Evolutionary conservation across 805 yeast species (phyloP).

Genomic region (Tetrapisispora iriomotensis): DNA sequence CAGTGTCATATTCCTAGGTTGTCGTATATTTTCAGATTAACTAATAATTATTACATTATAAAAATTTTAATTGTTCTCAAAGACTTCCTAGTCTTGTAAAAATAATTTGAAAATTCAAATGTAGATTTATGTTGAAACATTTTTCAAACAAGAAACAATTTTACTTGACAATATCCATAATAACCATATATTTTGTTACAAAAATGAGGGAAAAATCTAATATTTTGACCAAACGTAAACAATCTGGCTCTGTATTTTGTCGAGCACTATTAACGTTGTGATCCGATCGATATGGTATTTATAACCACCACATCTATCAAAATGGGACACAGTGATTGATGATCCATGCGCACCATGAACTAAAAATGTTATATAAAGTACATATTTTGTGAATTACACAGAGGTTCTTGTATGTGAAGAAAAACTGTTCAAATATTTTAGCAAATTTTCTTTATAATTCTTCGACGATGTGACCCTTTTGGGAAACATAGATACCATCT

Average conservation of each 20-base stretch:
- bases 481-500: constrained; percentile 99
- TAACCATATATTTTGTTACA: background rate
- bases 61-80: no score
- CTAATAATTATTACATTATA: no score
- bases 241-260: constrained; percentile 12
- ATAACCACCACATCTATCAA: background rate
- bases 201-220: constrained; percentile 35
- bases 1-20: no score
- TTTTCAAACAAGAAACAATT: background rate
- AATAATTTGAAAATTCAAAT: no score
- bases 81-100: no score
- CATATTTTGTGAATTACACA: background rate
- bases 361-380: background rate
- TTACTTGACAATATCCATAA: background rate
- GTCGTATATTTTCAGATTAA: no score
- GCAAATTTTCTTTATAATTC: constrained; percentile 33
- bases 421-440: background rate
- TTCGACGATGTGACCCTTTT: constrained; percentile 79
- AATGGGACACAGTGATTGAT: background rate
- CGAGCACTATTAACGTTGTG: constrained; percentile 15
- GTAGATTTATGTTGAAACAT: no score
- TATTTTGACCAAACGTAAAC: constrained; percentile 53
- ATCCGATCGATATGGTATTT: background rate
- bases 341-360: background rate
- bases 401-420: background rate